Conservation (phyloP, 1,284 basidiomycete species). For the Irpex sp. region DNA sequence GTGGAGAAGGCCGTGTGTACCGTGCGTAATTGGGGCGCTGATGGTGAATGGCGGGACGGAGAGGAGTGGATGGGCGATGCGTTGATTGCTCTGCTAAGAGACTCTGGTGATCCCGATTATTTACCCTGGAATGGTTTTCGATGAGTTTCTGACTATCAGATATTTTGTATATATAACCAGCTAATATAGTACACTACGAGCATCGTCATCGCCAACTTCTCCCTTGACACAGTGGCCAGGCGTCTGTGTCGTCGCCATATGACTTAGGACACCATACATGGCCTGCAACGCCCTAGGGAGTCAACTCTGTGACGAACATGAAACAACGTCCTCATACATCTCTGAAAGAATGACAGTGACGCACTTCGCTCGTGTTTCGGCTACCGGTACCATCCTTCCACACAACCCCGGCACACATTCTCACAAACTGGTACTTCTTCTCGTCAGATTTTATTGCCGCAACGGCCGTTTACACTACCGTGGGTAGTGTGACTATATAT, state of each 20-base stretch:
- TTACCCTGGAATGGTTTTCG: background rate
- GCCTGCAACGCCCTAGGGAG: too few species aligned
- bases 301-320: too few species aligned
- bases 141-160: background rate
- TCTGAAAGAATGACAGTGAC: background rate
- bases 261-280: too few species aligned
- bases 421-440: background rate
- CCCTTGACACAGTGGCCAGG: too few species aligned
- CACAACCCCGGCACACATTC: background rate
- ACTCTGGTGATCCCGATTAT: background rate
- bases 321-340: background rate
- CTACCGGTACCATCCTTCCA: background rate
- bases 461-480: background rate
- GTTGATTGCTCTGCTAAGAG: background rate
- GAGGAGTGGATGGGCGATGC: background rate
- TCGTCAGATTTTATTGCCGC: background rate
- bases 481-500: background rate
- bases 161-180: too few species aligned
- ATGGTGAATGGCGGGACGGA: background rate
- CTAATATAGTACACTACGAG: too few species aligned
- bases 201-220: too few species aligned
- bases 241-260: too few species aligned
- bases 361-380: background rate
- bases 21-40: background rate
- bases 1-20: background rate